Conservation (phyloP, 306 rosid species). For the Lathyrus aphaca region DNA sequence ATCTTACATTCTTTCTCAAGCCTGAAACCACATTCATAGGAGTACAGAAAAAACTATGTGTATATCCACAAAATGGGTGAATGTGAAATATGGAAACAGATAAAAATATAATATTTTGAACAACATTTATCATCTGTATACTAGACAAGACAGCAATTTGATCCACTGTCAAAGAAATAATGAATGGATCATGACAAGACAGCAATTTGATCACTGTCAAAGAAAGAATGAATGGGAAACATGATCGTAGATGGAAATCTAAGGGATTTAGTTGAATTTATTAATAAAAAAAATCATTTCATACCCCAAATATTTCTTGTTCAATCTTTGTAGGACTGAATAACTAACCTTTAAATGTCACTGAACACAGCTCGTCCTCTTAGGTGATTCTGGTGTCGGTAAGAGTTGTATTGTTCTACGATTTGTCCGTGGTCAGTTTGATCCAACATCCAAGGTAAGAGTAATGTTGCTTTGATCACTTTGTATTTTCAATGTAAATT, state of each 20-base stretch:
- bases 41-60: neutral
- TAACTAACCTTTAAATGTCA: slow-evolving; percentile 41
- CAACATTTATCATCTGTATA: too few relatives aligned
- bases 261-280: neutral
- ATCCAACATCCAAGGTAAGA: slow-evolving; percentile 95
- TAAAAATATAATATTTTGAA: too few relatives aligned
- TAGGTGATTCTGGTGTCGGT: slow-evolving; percentile 99
- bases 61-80: too few relatives aligned
- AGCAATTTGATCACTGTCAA: too few relatives aligned
- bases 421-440: slow-evolving; percentile 99
- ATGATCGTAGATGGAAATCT: too few relatives aligned
- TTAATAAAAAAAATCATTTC: slow-evolving; percentile 13
- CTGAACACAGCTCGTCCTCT: slow-evolving; percentile 80
- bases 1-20: neutral
- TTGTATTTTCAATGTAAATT: slow-evolving; percentile 1
- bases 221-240: too few relatives aligned
- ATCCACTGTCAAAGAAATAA: too few relatives aligned
- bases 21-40: neutral
- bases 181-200: too few relatives aligned
- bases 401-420: slow-evolving; percentile 98
- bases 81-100: too few relatives aligned
- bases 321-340: slow-evolving; percentile 17
- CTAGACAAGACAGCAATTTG: too few relatives aligned
- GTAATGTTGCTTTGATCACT: slow-evolving; percentile 24
- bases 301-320: slow-evolving; percentile 21